phyloP scores from a whole-genome alignment of 805 yeast genomes.

The Metschnikowia rubicola region DNA sequence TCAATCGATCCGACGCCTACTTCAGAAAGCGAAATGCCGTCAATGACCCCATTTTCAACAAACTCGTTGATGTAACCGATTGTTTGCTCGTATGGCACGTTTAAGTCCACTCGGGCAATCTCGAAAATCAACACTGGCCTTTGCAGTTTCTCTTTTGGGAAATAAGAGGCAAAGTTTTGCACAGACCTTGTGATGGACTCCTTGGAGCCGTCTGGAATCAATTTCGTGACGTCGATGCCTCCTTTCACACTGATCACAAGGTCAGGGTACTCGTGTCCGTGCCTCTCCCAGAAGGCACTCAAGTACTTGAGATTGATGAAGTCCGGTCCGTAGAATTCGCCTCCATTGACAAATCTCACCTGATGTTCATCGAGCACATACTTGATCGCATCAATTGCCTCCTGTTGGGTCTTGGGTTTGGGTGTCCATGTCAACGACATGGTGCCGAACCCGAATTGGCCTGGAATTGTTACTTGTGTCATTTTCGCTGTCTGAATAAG shows the following conservation, averaged over 20 bases:
- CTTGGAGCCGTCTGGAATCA: conserved; percentile 48
- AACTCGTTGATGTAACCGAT: conserved; percentile 54
- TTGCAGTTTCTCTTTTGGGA: conserved; percentile 24
- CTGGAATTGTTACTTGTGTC: conserved; percentile 17
- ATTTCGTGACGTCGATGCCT: conserved; percentile 36
- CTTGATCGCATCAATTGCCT: conserved; percentile 52
- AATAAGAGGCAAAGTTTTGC: conserved; percentile 34
- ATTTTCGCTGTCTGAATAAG: not conserved
- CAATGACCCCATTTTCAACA: conserved; percentile 61
- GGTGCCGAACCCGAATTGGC: conserved; percentile 64
- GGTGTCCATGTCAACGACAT: conserved; percentile 79
- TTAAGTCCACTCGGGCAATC: conserved; percentile 65
- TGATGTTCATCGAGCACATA: conserved; percentile 41
- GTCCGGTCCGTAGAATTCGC: conserved; percentile 71
- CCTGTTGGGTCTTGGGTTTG: conserved; percentile 49
- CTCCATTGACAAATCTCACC: conserved; percentile 61
- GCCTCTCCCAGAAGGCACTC: conserved; percentile 55
- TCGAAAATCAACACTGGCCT: conserved; percentile 50
- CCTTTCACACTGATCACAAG: conserved; percentile 71
- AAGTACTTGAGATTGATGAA: conserved; percentile 53
- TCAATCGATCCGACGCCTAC: conserved; percentile 58
- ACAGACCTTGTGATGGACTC: conserved; percentile 49
- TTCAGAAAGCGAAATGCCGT: conserved; percentile 74
- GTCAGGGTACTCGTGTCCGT: conserved; percentile 50
- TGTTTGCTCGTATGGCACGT: conserved; percentile 55